Percentiles rank a stretch among this genome's conserved stretches.
phyloP scores from a whole-genome alignment of 306 rosid species.

The Vicia sativa region DNA sequence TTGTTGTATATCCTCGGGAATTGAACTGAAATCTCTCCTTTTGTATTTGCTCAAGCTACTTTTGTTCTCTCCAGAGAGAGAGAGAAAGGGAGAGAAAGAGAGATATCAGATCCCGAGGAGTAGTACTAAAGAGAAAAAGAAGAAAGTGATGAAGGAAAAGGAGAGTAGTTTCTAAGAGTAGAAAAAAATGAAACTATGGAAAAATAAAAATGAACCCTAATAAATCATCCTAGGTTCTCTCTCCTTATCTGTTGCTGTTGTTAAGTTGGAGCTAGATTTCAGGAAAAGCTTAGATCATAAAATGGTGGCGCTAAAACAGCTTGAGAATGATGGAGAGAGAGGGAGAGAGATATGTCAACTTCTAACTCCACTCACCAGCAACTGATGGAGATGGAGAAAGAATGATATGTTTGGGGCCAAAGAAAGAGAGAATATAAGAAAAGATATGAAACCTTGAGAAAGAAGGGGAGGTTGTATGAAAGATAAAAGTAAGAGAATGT shows the following conservation, averaged over 20 bases:
- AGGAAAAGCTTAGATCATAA: slow-evolving; percentile 59
- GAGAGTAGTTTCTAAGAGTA: slow-evolving; percentile 18
- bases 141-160: slow-evolving; percentile 14
- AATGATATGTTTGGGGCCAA: slow-evolving; percentile 39
- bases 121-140: slow-evolving; percentile 37
- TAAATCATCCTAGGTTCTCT: slow-evolving; percentile 46
- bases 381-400: slow-evolving; percentile 65
- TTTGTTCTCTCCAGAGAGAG: slow-evolving; percentile 5
- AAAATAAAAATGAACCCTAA: slow-evolving; percentile 54
- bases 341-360: slow-evolving; percentile 43
- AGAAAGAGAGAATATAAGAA: slow-evolving; percentile 19
- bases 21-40: slow-evolving; percentile 38
- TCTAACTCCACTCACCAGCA: slow-evolving; percentile 71
- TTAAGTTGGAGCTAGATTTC: slow-evolving; percentile 58
- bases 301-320: slow-evolving; percentile 77
- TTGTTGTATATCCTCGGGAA: slow-evolving; percentile 62
- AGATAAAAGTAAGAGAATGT: not conserved
- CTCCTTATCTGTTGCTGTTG: slow-evolving; percentile 47
- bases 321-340: slow-evolving; percentile 46
- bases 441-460: slow-evolving; percentile 46
- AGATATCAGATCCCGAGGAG: slow-evolving; percentile 75
- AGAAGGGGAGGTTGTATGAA: slow-evolving; percentile 1
- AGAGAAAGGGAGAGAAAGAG: slow-evolving; percentile 34
- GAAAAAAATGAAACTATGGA: slow-evolving; percentile 37
- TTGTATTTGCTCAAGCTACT: not conserved